A percentile compares a stretch with the other conserved stretches of the same genome.
Conservation (phyloP, 2,329 filamentous ascomycete species). For the Pseudocercospora crystallina region DNA sequence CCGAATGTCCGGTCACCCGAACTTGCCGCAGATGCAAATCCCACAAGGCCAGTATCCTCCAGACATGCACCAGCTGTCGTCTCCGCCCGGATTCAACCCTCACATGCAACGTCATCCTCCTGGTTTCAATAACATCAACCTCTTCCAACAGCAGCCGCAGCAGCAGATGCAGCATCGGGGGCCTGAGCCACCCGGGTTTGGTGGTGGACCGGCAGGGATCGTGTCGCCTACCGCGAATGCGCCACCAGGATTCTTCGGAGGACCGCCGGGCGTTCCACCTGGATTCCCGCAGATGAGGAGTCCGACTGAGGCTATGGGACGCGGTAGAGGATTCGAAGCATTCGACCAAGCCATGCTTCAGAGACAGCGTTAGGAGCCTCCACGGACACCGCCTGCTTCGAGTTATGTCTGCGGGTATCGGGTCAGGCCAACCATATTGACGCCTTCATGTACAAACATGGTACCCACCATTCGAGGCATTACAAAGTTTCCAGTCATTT, state of each 20-base stretch:
- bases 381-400: too few relatives aligned
- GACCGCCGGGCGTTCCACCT: slow-evolving; percentile 4
- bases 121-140: slow-evolving; percentile 31
- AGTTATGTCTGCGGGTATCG: too few relatives aligned
- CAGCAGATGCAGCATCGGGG: slow-evolving; percentile 7
- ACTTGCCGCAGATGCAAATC: slow-evolving; percentile 31
- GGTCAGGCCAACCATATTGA: too few relatives aligned
- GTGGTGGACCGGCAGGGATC: neutral
- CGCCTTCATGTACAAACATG: too few relatives aligned
- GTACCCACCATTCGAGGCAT: too few relatives aligned
- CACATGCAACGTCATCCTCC: slow-evolving; percentile 34
- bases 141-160: slow-evolving; percentile 27
- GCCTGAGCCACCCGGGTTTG: slow-evolving; percentile 7
- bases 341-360: too few relatives aligned
- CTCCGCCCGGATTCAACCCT: slow-evolving; percentile 12
- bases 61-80: slow-evolving; percentile 25
- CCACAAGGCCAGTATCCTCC: slow-evolving; percentile 23
- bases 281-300: slow-evolving; percentile 9
- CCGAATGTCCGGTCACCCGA: slow-evolving; percentile 30
- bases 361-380: too few relatives aligned
- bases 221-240: slow-evolving; percentile 5
- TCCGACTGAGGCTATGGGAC: slow-evolving; percentile 5
- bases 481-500: too few relatives aligned
- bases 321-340: neutral
- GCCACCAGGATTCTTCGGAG: slow-evolving; percentile 10